phyloP scores from a whole-genome alignment of 768 basidiomycete species.

The Favolaschia claudopus region DNA sequence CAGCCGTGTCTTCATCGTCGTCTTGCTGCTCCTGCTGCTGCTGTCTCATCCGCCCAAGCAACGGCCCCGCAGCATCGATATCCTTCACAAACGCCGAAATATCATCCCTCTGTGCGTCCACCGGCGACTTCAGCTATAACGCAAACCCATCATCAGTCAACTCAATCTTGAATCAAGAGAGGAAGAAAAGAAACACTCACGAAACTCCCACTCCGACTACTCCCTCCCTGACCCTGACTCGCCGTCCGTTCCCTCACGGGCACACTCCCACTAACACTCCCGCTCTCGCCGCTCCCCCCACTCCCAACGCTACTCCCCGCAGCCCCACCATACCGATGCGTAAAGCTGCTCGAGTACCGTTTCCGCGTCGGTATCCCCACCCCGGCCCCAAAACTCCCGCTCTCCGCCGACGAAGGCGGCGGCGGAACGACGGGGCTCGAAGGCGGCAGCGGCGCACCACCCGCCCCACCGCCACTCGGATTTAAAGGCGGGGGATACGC shows the following conservation, averaged over 20 bases:
- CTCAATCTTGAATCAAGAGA: background rate
- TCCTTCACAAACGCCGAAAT: slow-evolving; percentile 82
- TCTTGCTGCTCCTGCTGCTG: slow-evolving; percentile 15
- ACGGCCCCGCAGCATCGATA: slow-evolving; percentile 74
- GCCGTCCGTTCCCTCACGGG: slow-evolving; percentile 36
- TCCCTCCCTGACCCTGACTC: slow-evolving; percentile 47
- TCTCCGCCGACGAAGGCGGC: too few relatives aligned
- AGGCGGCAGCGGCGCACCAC: too few relatives aligned
- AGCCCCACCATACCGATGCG: slow-evolving; percentile 66
- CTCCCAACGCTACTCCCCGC: slow-evolving; percentile 46
- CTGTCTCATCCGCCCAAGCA: slow-evolving; percentile 51
- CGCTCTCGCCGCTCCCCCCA: slow-evolving; percentile 39
- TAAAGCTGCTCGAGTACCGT: slow-evolving; percentile 82
- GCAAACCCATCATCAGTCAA: background rate
- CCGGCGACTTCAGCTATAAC: slow-evolving; percentile 6
- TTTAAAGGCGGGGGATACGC: background rate
- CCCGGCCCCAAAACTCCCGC: slow-evolving; percentile 5
- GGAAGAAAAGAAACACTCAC: slow-evolving; percentile 12
- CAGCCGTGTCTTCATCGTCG: slow-evolving; percentile 1
- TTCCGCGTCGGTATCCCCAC: slow-evolving; percentile 48
- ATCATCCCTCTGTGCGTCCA: slow-evolving; percentile 52
- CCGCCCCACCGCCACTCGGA: slow-evolving; percentile 4
- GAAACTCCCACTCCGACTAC: slow-evolving; percentile 22
- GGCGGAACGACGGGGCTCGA: too few relatives aligned
- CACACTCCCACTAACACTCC: slow-evolving; percentile 16